phyloP scores from a whole-genome alignment of 257 asterid genomes.

The Perilla frutescens region DNA sequence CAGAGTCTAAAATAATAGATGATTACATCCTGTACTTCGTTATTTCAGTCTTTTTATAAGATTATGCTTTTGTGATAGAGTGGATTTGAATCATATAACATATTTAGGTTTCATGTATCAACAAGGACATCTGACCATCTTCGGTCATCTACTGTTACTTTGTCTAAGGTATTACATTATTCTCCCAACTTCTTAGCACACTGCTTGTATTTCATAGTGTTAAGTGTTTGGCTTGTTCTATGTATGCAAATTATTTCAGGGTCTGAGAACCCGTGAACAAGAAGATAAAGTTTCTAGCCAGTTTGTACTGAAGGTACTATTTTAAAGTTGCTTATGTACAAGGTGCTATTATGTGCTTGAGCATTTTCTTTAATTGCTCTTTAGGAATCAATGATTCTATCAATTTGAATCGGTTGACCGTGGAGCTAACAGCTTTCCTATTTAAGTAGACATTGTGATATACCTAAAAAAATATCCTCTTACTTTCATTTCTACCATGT shows the following conservation, averaged over 20 bases:
- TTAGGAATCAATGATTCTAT: background rate
- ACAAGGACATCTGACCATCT: constrained; percentile 80
- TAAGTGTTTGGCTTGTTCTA: constrained; percentile 21
- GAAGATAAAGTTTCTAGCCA: constrained; percentile 93
- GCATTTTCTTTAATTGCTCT: no score
- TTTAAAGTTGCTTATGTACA: background rate
- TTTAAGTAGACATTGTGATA: no score
- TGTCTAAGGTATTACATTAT: constrained; percentile 72
- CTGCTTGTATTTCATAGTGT: constrained; percentile 23
- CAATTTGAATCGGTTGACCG: background rate
- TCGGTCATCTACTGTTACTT: constrained; percentile 69
- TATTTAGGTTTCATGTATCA: constrained; percentile 77
- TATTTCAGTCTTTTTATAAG: background rate
- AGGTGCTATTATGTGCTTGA: no score
- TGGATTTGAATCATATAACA: constrained; percentile 26
- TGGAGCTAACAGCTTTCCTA: no score
- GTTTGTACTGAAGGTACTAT: constrained; percentile 76
- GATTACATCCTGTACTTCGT: background rate
- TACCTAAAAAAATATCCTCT: no score
- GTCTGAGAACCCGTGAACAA: constrained; percentile 85
- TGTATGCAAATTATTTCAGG: constrained; percentile 52
- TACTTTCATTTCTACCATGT: no score
- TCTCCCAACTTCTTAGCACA: constrained; percentile 21
- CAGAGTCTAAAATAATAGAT: constrained; percentile 1
- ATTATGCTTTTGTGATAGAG: constrained; percentile 13